Evolutionary conservation across 2,329 filamentous ascomycete species (phyloP), one percentile per base, ranked within the genome.

Genomic region (Cladorrhinum sp.): DNA sequence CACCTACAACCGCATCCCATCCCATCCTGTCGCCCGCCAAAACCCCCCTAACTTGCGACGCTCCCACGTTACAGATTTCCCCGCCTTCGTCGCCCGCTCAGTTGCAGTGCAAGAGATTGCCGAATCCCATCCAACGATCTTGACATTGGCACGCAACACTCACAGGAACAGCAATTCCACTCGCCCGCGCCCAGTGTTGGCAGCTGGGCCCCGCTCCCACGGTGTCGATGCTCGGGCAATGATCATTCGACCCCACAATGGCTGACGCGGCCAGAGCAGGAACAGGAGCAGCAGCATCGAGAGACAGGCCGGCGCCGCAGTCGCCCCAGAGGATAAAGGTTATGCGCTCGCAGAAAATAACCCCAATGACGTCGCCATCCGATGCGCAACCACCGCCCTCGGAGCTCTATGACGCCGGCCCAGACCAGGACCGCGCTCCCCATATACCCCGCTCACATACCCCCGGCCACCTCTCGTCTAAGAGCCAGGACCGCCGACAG

Each of bases 381-480:
- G 64, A 65, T 27, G 27, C 62, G 54, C 63, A 58, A 73, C 75
- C 52, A 69, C 77, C 57, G 69, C 73, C 62, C 71, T 73, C 63
- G 57, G 63, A 68, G 50, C 71, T 71, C n/a, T 66, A 66, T 57
- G 66, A 69, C 50, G 63, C 61, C 41, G 66, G 65, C 56, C 74
- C 76, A 60, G 69, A 70, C 60, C 73, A 65, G 59, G 74, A 75
- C 62, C 73, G 70, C 58, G 68, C 69, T 18, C 68, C 71, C 57
- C 73, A 78, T 52, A 70, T 82, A 50, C 75, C 78, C 25, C 79
- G 85, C 65, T 86, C 80, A 69, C 85, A 87, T 70, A 87, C 85
- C 1, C 85, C 85, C 1, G 84, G 85, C 60, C 84, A 86, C 67
- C 77, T 87, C 45, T 75, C 85, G 12, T 80, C 81, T 65, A 86